Evolutionary conservation across 1,284 basidiomycete species (phyloP).

Genomic region (Pseudomicrostroma phylloplanum): DNA sequence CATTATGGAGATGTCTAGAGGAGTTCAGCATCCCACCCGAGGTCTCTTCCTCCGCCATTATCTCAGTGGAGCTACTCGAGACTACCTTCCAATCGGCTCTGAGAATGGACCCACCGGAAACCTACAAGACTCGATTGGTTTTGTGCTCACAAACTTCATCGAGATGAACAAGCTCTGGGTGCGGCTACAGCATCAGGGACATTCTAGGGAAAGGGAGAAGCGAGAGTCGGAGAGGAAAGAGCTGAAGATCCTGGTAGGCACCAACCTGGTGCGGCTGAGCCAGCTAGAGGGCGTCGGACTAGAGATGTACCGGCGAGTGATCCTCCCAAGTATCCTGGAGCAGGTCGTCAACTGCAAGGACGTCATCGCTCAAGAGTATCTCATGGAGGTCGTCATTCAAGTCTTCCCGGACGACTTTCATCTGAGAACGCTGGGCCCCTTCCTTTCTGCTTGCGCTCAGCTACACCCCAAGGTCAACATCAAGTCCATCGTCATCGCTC

Average conservation of each 20-base stretch:
- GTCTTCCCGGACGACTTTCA: slow-evolving; percentile 51
- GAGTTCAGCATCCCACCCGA: slow-evolving; percentile 49
- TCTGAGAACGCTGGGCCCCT: slow-evolving; percentile 42
- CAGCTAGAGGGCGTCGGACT: slow-evolving; percentile 49
- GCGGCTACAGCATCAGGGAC: slow-evolving; percentile 49
- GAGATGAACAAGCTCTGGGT: slow-evolving; percentile 52
- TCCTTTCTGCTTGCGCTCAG: slow-evolving; percentile 48
- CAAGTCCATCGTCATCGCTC: slow-evolving; percentile 49
- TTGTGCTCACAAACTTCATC: slow-evolving; percentile 50
- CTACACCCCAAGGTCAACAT: slow-evolving; percentile 50
- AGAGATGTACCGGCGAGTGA: slow-evolving; percentile 43
- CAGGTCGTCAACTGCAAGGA: slow-evolving; percentile 51
- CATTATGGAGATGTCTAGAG: slow-evolving; percentile 50
- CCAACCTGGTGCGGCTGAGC: slow-evolving; percentile 49
- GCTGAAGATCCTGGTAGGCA: slow-evolving; percentile 48
- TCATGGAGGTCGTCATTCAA: slow-evolving; percentile 51
- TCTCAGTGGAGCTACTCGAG: slow-evolving; percentile 47
- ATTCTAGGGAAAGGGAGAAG: slow-evolving; percentile 48
- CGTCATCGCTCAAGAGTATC: slow-evolving; percentile 49
- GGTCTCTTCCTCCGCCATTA: slow-evolving; percentile 50
- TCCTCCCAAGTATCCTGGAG: slow-evolving; percentile 46
- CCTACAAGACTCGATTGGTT: slow-evolving; percentile 47
- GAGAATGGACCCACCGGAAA: slow-evolving; percentile 43
- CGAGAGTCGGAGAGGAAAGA: slow-evolving; percentile 47
- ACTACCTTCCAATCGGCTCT: slow-evolving; percentile 44